phyloP scores from a whole-genome alignment of 2,329 filamentous ascomycete species.

The Trichoderma sp. region DNA sequence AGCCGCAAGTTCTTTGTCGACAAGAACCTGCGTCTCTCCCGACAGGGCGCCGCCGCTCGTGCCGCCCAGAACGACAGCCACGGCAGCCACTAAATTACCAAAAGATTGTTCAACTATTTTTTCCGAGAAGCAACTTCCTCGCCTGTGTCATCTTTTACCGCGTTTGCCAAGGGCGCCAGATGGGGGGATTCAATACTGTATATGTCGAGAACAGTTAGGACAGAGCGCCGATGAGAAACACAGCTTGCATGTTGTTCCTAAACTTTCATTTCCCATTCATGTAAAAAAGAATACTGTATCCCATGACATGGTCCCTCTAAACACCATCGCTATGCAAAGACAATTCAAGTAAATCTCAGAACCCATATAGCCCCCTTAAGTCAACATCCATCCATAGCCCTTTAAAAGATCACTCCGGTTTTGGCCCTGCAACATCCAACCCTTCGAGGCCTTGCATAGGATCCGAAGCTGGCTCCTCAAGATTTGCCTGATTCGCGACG shows the following conservation, averaged over 20 bases:
- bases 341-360: constrained; percentile 30
- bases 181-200: constrained; percentile 30
- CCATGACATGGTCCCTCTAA: constrained; percentile 35
- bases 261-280: constrained; percentile 1
- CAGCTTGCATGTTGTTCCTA: constrained; percentile 25
- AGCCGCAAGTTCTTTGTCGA: constrained; percentile 82
- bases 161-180: constrained; percentile 18
- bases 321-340: constrained; percentile 54
- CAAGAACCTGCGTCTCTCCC: constrained; percentile 86
- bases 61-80: constrained; percentile 35
- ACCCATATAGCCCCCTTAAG: constrained; percentile 1
- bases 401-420: constrained; percentile 61
- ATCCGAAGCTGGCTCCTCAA: constrained; percentile 66
- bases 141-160: constrained; percentile 27
- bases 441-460: constrained; percentile 96
- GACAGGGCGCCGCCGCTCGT: constrained; percentile 60
- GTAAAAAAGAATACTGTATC: constrained; percentile 27
- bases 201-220: constrained; percentile 30
- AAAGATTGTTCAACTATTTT: constrained; percentile 4
- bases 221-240: constrained; percentile 30
- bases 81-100: constrained; percentile 31
- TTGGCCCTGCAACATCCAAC: constrained; percentile 91
- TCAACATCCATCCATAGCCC: not conserved
- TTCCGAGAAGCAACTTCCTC: constrained; percentile 16
- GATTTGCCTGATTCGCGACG: constrained; percentile 52